phyloP scores from a whole-genome alignment of 441 rosid genomes.

The Francoa sonchifolia region DNA sequence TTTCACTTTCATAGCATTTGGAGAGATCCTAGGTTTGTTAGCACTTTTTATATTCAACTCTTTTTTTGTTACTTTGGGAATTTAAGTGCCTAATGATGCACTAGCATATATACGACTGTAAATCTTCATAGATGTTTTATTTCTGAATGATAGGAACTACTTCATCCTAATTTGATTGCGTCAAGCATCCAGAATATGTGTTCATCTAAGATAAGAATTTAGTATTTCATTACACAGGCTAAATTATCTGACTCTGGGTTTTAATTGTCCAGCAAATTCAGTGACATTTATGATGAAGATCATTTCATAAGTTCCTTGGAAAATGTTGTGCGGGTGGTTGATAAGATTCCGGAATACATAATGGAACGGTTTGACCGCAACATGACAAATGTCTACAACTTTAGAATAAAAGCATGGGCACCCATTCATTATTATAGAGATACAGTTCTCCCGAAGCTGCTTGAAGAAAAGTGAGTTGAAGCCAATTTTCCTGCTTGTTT shows the following conservation, averaged over 20 bases:
- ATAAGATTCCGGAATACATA: constrained; percentile 68
- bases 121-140: too few species aligned
- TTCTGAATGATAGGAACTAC: too few species aligned
- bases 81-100: background rate
- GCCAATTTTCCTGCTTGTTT: constrained; percentile 5
- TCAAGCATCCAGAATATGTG: too few species aligned
- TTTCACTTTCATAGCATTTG: constrained; percentile 96
- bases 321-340: constrained; percentile 75
- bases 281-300: constrained; percentile 85
- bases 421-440: constrained; percentile 75
- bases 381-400: constrained; percentile 88
- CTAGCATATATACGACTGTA: background rate
- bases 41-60: background rate
- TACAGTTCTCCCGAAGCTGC: constrained; percentile 77
- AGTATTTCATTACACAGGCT: background rate
- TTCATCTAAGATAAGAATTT: too few species aligned
- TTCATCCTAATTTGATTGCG: too few species aligned
- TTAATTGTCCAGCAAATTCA: constrained; percentile 65
- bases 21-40: constrained; percentile 88
- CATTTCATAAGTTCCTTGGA: constrained; percentile 56
- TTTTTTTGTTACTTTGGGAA: background rate
- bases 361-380: constrained; percentile 96
- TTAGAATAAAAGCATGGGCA: constrained; percentile 97
- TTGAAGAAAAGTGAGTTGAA: constrained; percentile 87
- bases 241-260: constrained; percentile 11